Percentiles rank a stretch among this genome's conserved stretches.
Evolutionary conservation across 441 rosid species (phyloP).

Genomic region (Mallotus repandus): DNA sequence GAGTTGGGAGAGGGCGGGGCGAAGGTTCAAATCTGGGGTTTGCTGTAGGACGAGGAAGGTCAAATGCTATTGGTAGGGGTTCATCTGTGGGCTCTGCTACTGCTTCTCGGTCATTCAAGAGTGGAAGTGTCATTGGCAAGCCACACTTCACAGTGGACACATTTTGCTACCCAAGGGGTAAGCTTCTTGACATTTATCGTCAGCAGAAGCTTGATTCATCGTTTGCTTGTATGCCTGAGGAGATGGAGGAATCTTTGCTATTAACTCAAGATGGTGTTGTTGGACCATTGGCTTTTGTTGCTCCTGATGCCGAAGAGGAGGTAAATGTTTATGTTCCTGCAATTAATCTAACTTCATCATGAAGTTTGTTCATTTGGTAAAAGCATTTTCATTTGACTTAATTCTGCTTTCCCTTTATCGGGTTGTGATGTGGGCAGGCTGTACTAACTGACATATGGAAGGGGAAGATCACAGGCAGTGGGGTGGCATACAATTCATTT

Average conservation of each 20-base stretch:
- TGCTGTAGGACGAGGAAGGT: conserved; percentile 78
- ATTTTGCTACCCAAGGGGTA: conserved; percentile 76
- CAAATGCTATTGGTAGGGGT: conserved; percentile 43
- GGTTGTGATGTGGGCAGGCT: conserved; percentile 44
- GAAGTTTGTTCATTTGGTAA: background rate
- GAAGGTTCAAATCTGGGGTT: conserved; percentile 70
- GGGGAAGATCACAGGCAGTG: conserved; percentile 69
- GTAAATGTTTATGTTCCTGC: conserved; percentile 33
- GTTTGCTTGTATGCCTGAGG: conserved; percentile 43
- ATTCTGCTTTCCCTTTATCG: background rate
- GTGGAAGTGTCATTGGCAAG: conserved; percentile 44
- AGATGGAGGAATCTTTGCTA: conserved; percentile 56
- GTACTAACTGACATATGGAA: conserved; percentile 63
- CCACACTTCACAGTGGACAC: conserved; percentile 29
- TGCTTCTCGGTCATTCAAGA: conserved; percentile 26
- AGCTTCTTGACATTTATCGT: conserved; percentile 89
- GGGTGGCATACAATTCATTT: conserved; percentile 42
- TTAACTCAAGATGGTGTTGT: conserved; percentile 39
- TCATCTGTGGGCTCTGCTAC: conserved; percentile 29
- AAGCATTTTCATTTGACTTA: conserved; percentile 3
- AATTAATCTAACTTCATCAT: conserved; percentile 5
- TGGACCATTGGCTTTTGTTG: conserved; percentile 75
- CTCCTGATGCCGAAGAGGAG: conserved; percentile 76
- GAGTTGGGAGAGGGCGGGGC: conserved; percentile 60
- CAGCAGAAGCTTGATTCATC: conserved; percentile 47